Percentiles rank a stretch among this genome's conserved stretches.
Conservation (phyloP, 2,329 filamentous ascomycete genomes). For the Monilinia aucupariae region DNA sequence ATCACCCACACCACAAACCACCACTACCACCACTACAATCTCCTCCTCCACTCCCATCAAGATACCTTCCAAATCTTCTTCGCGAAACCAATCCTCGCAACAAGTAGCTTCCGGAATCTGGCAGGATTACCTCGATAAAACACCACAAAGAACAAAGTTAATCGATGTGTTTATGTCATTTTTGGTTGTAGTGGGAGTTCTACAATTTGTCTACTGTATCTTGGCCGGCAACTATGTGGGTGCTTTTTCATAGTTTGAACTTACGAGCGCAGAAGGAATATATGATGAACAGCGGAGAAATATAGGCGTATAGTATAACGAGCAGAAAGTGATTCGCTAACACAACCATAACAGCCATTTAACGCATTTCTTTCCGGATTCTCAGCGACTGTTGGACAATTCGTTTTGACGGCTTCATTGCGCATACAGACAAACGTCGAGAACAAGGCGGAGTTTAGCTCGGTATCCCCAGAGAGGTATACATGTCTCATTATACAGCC, state of each 20-base stretch:
- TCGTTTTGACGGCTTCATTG: slow-evolving; percentile 81
- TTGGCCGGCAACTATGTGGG: slow-evolving; percentile 90
- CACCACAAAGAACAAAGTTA: slow-evolving; percentile 85
- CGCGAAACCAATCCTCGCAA: slow-evolving; percentile 28
- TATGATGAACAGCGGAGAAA: neutral
- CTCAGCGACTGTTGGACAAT: slow-evolving; percentile 89
- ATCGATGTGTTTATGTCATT: slow-evolving; percentile 89
- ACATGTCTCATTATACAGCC: slow-evolving; percentile 20
- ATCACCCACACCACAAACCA: slow-evolving; percentile 15
- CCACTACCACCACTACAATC: slow-evolving; percentile 24
- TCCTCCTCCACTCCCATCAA: slow-evolving; percentile 30
- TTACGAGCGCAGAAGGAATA: slow-evolving; percentile 15
- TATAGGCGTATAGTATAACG: too few relatives aligned
- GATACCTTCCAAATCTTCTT: slow-evolving; percentile 28
- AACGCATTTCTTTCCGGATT: slow-evolving; percentile 98
- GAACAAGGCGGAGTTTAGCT: slow-evolving; percentile 72
- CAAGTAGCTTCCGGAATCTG: slow-evolving; percentile 66
- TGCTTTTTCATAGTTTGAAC: slow-evolving; percentile 27
- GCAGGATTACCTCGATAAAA: slow-evolving; percentile 72
- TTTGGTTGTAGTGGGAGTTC: slow-evolving; percentile 73
- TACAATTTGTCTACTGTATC: slow-evolving; percentile 92
- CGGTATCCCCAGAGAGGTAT: slow-evolving; percentile 75
- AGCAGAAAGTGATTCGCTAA: slow-evolving; percentile 1
- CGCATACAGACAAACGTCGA: slow-evolving; percentile 86
- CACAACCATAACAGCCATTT: slow-evolving; percentile 65